A percentile compares a stretch with the other conserved stretches of the same genome.
These are phyloP conservation scores for Beauveria brongniartii DNA, from an alignment of 2,329 filamentous ascomycete species.

Conservation along the genomic window DNA sequence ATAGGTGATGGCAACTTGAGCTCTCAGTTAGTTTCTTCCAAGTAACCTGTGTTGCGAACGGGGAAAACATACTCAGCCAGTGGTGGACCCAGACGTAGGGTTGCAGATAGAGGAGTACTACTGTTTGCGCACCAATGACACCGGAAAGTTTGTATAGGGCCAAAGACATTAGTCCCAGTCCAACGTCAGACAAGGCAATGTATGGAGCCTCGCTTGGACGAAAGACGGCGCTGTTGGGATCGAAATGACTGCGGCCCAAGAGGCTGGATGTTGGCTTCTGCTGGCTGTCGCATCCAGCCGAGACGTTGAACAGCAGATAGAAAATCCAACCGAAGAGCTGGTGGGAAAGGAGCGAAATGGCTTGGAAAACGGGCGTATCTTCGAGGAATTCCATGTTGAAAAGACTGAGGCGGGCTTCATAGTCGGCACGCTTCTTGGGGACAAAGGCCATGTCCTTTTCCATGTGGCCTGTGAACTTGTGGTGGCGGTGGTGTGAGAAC, in stretches of 20 bases:
- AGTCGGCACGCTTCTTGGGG: constrained; percentile 36
- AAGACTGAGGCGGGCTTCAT: constrained; percentile 23
- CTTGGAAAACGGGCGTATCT: constrained; percentile 51
- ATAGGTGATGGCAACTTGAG: constrained; percentile 61
- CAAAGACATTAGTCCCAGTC: constrained; percentile 42
- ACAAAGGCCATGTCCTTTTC: constrained; percentile 60
- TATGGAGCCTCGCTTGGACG: constrained; percentile 46
- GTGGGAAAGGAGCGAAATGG: constrained; percentile 49
- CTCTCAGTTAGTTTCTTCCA: constrained; percentile 13
- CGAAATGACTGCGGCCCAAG: constrained; percentile 48
- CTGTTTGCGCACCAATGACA: constrained; percentile 47
- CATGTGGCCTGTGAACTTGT: constrained; percentile 60
- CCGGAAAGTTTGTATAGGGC: constrained; percentile 44
- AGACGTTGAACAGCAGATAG: constrained; percentile 54
- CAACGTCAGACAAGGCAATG: constrained; percentile 53
- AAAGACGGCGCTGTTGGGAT: constrained; percentile 54
- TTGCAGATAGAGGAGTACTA: constrained; percentile 51
- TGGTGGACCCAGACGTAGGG: constrained; percentile 65
- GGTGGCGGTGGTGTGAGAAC: constrained; percentile 61
- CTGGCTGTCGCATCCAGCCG: constrained; percentile 38
- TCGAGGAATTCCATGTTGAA: constrained; percentile 46
- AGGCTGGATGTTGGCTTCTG: constrained; percentile 33
- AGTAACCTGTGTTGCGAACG: not conserved
- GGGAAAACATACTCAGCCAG: constrained; percentile 49
- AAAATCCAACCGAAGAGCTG: constrained; percentile 58